A percentile compares a stretch with the other conserved stretches of the same genome.
Conservation (phyloP, 163 green algal species). For the Volvox carteri region DNA sequence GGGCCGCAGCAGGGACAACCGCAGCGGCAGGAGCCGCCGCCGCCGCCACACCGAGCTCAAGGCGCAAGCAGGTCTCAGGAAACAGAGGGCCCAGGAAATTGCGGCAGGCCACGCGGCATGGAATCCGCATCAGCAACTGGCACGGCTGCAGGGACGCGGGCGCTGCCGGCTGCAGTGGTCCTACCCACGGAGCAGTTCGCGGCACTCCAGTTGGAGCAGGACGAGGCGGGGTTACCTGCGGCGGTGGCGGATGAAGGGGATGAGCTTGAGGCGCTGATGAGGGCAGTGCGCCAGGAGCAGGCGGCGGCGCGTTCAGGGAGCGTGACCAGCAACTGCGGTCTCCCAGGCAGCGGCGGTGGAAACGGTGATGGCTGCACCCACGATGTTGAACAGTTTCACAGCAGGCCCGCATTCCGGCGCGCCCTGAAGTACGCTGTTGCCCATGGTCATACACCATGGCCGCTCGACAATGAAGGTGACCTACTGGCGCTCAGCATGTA, state of each 20-base stretch:
- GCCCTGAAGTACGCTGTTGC: neutral
- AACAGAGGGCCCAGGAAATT: too few relatives aligned
- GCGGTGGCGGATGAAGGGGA: neutral
- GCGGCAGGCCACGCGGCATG: neutral
- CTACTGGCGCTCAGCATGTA: neutral
- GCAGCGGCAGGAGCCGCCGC: neutral
- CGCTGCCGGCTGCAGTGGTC: neutral
- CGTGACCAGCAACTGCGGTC: neutral
- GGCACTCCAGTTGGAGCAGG: neutral
- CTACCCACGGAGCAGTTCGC: neutral
- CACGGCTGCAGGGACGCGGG: neutral
- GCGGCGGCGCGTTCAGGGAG: neutral
- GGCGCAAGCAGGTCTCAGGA: too few relatives aligned
- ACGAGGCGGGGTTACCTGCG: neutral
- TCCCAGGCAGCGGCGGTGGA: neutral
- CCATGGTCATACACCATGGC: neutral
- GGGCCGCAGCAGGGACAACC: neutral
- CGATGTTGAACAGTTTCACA: neutral
- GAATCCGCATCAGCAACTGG: too few relatives aligned
- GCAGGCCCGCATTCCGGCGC: neutral
- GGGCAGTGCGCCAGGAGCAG: slow-evolving; percentile 20
- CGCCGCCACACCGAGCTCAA: neutral
- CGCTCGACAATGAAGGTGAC: neutral
- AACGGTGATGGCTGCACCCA: too few relatives aligned
- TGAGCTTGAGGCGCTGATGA: neutral